These are phyloP conservation scores for Cryptosporidium canis DNA, from an alignment of 169 alveolate genomes.

Conservation along the genomic window DNA sequence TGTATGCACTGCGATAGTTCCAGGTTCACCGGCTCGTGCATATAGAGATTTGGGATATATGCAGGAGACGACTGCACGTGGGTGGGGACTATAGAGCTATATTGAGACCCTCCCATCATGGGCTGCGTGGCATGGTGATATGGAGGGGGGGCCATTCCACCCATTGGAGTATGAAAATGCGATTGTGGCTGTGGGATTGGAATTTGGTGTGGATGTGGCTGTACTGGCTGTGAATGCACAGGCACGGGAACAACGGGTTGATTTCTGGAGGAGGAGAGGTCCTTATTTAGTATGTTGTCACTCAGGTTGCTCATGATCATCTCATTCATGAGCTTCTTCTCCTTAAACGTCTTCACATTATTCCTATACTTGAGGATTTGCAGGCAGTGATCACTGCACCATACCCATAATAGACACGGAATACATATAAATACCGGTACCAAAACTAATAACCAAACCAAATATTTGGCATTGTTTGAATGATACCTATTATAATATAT, in stretches of 20 bases:
- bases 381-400: conserved; percentile 71
- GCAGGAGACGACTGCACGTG: conserved; percentile 26
- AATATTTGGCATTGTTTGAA: conserved; percentile 46
- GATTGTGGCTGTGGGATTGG: neutral
- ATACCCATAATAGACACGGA: conserved; percentile 69
- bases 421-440: conserved; percentile 63
- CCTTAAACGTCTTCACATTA: conserved; percentile 26
- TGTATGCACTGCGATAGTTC: neutral
- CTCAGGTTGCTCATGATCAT: conserved; percentile 13
- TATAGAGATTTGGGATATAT: conserved; percentile 19
- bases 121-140: no score
- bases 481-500: conserved; percentile 61
- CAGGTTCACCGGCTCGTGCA: neutral
- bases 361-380: conserved; percentile 35
- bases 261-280: conserved; percentile 27
- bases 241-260: neutral
- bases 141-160: neutral
- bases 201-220: neutral
- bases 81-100: neutral
- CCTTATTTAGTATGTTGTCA: conserved; percentile 23
- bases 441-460: conserved; percentile 59
- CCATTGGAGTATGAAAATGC: neutral
- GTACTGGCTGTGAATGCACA: neutral
- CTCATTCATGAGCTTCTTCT: conserved; percentile 40
- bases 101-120: neutral